Conservation (phyloP, 192 early-diverging fungal species). For the Lunasporangiospora selenospora region DNA sequence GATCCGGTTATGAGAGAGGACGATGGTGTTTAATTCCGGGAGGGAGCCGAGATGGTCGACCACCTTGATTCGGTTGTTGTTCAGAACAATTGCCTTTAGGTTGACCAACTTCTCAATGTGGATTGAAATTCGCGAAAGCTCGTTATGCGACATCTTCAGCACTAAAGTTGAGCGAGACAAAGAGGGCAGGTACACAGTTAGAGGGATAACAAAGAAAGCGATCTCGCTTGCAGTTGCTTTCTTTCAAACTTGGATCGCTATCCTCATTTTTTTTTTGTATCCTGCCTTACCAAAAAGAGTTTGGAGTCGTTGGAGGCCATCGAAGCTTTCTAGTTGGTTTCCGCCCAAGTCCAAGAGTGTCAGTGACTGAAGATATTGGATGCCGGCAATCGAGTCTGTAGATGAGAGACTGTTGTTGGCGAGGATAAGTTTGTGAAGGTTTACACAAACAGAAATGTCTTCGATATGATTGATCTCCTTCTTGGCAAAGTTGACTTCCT, state of each 20-base stretch:
- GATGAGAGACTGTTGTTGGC: constrained; percentile 61
- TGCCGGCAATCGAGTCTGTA: constrained; percentile 57
- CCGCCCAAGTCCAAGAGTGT: constrained; percentile 70
- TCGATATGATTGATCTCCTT: constrained; percentile 71
- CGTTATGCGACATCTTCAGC: constrained; percentile 75
- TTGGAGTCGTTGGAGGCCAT: constrained; percentile 60
- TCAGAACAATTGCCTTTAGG: constrained; percentile 82
- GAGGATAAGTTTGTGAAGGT: constrained; percentile 68
- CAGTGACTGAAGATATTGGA: constrained; percentile 58
- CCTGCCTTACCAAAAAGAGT: constrained; percentile 69
- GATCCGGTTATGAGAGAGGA: constrained; percentile 83
- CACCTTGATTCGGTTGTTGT: constrained; percentile 72
- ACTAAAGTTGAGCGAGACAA: constrained; percentile 42
- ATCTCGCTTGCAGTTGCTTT: too few relatives aligned
- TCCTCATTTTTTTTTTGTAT: not conserved
- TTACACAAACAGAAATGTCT: constrained; percentile 68
- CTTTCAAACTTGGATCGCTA: not conserved
- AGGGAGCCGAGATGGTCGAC: constrained; percentile 71
- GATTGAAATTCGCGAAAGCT: constrained; percentile 62
- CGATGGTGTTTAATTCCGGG: constrained; percentile 73
- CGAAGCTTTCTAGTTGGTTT: constrained; percentile 66
- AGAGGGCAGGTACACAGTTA: not conserved
- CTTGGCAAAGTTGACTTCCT: constrained; percentile 57
- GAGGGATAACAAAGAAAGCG: not conserved
- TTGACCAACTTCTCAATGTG: constrained; percentile 60